phyloP scores from a whole-genome alignment of 1,284 basidiomycete species.

The Puccinia coronata region DNA sequence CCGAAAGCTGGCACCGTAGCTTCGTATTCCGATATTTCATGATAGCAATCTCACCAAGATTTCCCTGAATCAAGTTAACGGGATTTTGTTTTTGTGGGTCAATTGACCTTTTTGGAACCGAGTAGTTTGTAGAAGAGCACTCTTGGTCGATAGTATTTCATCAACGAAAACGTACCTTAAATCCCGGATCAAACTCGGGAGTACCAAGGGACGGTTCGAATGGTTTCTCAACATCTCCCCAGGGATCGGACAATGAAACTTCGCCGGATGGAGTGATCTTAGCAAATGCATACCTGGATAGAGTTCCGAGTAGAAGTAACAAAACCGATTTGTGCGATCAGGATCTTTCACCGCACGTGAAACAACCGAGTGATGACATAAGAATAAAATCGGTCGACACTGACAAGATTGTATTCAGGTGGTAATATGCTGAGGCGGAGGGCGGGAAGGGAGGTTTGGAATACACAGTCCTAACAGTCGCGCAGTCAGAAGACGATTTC shows the following conservation, averaged over 20 bases:
- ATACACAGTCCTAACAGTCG: slow-evolving; percentile 38
- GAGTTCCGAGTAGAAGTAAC: neutral
- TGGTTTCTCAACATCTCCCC: slow-evolving; percentile 48
- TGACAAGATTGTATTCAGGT: slow-evolving; percentile 48
- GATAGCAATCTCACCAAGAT: slow-evolving; percentile 46
- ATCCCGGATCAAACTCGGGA: slow-evolving; percentile 47
- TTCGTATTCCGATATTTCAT: slow-evolving; percentile 46
- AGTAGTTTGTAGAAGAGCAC: no score
- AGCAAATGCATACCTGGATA: slow-evolving; percentile 39
- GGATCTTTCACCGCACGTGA: neutral
- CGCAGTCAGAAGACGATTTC: neutral
- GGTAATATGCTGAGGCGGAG: slow-evolving; percentile 39
- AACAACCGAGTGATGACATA: neutral
- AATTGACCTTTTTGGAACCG: no score
- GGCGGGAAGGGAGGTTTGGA: slow-evolving; percentile 48
- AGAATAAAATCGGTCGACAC: neutral
- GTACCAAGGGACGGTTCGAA: slow-evolving; percentile 45
- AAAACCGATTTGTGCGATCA: neutral
- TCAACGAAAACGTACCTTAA: slow-evolving; percentile 17
- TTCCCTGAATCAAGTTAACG: no score
- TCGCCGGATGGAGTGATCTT: slow-evolving; percentile 34
- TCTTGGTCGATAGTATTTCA: neutral
- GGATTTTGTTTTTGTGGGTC: no score
- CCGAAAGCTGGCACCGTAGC: slow-evolving; percentile 45
- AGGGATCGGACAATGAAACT: slow-evolving; percentile 40